Evolutionary conservation across 1,139 yeast genomes (phyloP), one percentile per base, ranked within the genome.

Genomic region (Pichia sp.): DNA sequence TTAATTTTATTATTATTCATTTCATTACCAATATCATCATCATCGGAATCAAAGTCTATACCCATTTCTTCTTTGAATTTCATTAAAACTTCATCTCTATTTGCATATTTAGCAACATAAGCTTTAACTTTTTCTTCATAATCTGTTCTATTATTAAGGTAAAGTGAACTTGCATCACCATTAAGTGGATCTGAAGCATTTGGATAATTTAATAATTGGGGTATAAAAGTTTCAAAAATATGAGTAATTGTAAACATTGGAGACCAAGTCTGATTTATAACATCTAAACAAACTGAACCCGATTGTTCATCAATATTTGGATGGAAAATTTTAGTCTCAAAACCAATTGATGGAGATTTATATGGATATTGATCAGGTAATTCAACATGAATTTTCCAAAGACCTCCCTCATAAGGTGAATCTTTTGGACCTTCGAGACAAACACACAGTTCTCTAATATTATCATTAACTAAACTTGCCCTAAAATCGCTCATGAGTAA

Each of bases 231-330:
- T 60, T 92, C 97, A 62, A 92, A 89, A 34, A 92, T 87, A 63
- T 92, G 92, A 55, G 83, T 71, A 56, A 90, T 74, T 42, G 92
- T 97, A 70, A 89, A 92, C 90, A 92, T 86, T 3, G 98, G 98
- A 37, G 95, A 85, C 98, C 98, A 92, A 1, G 97, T 89, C 61
- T 92, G 97, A 64, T 92, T 92, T 55, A 92, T 90, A 31, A 92
- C 98, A 61, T 92, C 98, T 48, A 92, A 77, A 65, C 98, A 92
- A 12, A 92, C 97, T 0, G 95, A 82, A 0, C 98, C 98, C 4
- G 95, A 83, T 28, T 80, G 74, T 60, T 87, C 92, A 59, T 87
- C 96, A 49, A 87, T 86, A 61, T 92, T 92, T 6, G 98, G 98
- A 61, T 92, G 98, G 64, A 80, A 90, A 30, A 92, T 90, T 62